Evolutionary conservation across 495 filamentous ascomycete genomes (phyloP), one percentile per base, ranked within the genome.

Genomic region (Gamarada debralockiae): DNA sequence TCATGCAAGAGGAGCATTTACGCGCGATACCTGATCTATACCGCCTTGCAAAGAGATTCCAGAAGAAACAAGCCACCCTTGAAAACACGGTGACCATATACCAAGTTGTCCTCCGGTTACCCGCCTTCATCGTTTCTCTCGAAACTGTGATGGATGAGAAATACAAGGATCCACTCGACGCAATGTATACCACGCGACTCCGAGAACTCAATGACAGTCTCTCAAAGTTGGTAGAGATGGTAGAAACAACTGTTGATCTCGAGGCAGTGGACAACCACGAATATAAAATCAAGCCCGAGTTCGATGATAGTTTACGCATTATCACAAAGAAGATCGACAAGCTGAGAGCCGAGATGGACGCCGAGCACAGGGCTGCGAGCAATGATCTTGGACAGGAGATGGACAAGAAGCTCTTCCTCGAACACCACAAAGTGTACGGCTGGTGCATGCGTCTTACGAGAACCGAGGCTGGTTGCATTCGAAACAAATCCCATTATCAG

Each of bases 221-320:
- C 39, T 82, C 77, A 21, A 95, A 90, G 67, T 73, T 99, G 27
- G 89, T 93, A 58, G 93, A 99, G 63, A 95, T 99, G 89, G 95
- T 99, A 12, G 93, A 99, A 69, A 96, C 93, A 2, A 97, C 93
- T 0, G 92, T 99, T 46, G 93, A 99, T 61, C 82, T 99, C 0
- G 90, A 95, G 48, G 93, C 93, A 6, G 77, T 97, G 36, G 92
- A 97, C 54, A 92, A 93, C 63, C 93, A 99, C 64, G 93, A 99
- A 68, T 99, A 92, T 67, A 91, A 95, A 61, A 97, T 99, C 75
- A 99, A 97, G 70, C 90, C 93, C 1, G 95, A 97, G 62, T 99
- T 97, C 54, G 95, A 97, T 58, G 93, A 97, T 24, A 78, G 85
- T 45, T 74, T 99, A 13, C 83, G 87, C 20, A 84, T 89, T 27